Base-by-base conservation (phyloP, 108 stramenopile species). In the Cyclotella atomus region DNA sequence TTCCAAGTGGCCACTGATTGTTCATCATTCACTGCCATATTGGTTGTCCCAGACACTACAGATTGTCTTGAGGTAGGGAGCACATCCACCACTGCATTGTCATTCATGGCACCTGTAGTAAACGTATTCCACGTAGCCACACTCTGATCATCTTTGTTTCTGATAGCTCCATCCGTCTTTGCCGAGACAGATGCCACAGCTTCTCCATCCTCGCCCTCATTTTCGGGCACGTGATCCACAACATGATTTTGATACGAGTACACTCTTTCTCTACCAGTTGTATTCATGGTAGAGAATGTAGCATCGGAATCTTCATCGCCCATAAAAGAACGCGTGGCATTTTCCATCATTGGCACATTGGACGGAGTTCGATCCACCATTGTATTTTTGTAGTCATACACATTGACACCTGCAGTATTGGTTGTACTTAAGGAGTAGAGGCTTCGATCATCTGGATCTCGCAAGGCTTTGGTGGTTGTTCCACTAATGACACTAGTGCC, bases 91-190 rank as follows among this genome's bases (percentile, higher is more conserved):
- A 52, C 56, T 15, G 47, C 41, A 33, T 38, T 44, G 2, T 20
- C 29, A 61, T 60, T 29, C 45, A 12, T 44, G 7, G 46, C 35
- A 56, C 23, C 62, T 19, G 78, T 72, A 16, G 78, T 50, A 65
- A 72, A 71, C 15, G 78, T 79, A 41, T 59, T 66, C 78, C 78
- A 79, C 20, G 78, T 79, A 0, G 66, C 78, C 41, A 79, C 78
- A 46, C 65, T 67, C 59, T 79, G 78, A 72, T 79, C 78, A n/a
- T 79, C 78, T 12, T 56, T 66, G 1, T 47, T n/a, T 17, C 59
- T 71, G 34, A 79, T 65, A 1, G 78, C 71, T 30, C 24, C 38
- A 60, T 62, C 59, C 14, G 78, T 79, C 7, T 20, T 65, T 4
- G 29, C 73, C 17, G 73, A 56, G n/a, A 50, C 30, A 54, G 47